A percentile compares a stretch with the other conserved stretches of the same genome.
Evolutionary conservation across 495 filamentous ascomycete genomes (phyloP).

Genomic region (Astrothelium macrocarpum): DNA sequence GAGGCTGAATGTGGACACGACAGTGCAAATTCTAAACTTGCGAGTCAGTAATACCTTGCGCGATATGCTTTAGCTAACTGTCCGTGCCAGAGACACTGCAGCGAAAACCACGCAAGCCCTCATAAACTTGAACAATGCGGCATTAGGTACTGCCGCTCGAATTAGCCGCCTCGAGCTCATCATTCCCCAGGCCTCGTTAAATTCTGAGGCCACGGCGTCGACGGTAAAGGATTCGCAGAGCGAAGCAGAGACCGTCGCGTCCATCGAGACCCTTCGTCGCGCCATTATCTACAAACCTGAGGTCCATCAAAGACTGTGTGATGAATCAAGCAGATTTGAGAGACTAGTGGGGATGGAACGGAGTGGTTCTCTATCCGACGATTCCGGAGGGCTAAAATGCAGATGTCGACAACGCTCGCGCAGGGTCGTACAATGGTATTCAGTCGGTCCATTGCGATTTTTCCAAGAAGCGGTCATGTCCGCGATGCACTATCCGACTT

Average conservation of each 20-base stretch:
- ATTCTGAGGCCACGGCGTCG: background rate
- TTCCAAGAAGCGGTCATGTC: background rate
- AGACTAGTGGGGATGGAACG: background rate
- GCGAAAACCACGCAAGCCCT: conserved; percentile 1
- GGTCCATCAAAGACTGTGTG: background rate
- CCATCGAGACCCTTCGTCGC: background rate
- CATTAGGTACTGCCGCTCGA: background rate
- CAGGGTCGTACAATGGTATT: background rate
- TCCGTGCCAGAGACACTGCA: background rate
- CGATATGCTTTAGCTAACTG: background rate
- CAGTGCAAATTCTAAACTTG: background rate
- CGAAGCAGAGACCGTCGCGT: background rate
- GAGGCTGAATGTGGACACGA: background rate
- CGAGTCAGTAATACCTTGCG: background rate
- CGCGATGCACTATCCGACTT: background rate
- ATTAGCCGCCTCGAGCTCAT: background rate
- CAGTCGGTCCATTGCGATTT: background rate
- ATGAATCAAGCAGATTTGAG: background rate
- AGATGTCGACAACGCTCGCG: background rate
- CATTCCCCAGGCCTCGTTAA: background rate
- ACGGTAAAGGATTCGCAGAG: conserved; percentile 1
- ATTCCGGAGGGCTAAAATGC: background rate
- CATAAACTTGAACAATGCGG: background rate
- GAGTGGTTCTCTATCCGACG: background rate
- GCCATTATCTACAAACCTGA: background rate